Conservation (phyloP, 208 protist species). For the Naegleria lovaniensis region DNA sequence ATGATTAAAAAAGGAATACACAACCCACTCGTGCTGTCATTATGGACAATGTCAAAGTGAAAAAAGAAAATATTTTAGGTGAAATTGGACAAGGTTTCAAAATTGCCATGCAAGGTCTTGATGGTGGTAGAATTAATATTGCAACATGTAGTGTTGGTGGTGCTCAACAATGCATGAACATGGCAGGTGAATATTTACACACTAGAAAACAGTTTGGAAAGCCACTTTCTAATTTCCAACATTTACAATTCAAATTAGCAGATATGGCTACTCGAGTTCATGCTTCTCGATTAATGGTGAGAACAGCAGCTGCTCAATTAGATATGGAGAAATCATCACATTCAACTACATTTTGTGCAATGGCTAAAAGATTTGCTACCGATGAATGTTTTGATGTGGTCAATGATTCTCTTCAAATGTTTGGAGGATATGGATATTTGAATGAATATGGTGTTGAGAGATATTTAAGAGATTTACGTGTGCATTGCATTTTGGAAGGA, state of each 20-base stretch:
- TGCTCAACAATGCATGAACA: conserved; percentile 48
- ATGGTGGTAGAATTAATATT: conserved; percentile 73
- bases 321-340: conserved; percentile 36
- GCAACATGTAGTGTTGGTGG: conserved; percentile 58
- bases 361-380: conserved; percentile 63
- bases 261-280: conserved; percentile 58
- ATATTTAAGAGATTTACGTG: conserved; percentile 59
- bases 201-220: conserved; percentile 58
- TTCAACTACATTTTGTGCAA: conserved; percentile 42
- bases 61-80: conserved; percentile 52
- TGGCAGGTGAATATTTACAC: conserved; percentile 48
- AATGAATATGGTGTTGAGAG: conserved; percentile 59
- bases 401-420: conserved; percentile 54
- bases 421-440: conserved; percentile 70
- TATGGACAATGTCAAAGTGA: conserved; percentile 54
- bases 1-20: background rate
- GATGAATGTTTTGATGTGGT: conserved; percentile 53
- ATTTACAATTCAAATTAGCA: conserved; percentile 58
- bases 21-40: conserved; percentile 30
- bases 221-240: conserved; percentile 44
- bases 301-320: conserved; percentile 39
- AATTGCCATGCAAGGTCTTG: conserved; percentile 67
- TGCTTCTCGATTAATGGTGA: conserved; percentile 50
- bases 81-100: conserved; percentile 61
- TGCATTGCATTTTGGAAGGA: conserved; percentile 69